These are phyloP conservation scores for Candida sp. DNA, from an alignment of 1,139 yeast genomes.

Conservation along the genomic window DNA sequence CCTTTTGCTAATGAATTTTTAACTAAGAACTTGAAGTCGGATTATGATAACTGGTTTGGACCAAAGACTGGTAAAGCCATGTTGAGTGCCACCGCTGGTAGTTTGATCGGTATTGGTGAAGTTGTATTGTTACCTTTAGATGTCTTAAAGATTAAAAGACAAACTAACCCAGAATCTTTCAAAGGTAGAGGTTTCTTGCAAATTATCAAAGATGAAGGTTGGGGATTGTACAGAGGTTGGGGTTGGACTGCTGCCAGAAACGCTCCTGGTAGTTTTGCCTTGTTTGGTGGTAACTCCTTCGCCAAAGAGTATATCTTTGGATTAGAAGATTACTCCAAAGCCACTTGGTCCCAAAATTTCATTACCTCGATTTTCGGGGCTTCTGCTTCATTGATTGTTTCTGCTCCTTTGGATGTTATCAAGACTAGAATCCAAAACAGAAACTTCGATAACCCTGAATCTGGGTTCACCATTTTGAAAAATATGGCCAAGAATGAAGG, in stretches of 20 bases:
- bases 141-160: constrained; percentile 96
- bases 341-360: constrained; percentile 95
- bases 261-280: constrained; percentile 97
- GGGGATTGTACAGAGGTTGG: constrained; percentile 96
- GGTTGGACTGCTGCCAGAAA: constrained; percentile 99
- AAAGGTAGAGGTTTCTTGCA: constrained; percentile 94
- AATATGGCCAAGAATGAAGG: constrained; percentile 94
- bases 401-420: constrained; percentile 97
- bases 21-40: constrained; percentile 65
- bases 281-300: constrained; percentile 98
- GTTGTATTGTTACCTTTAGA: constrained; percentile 93
- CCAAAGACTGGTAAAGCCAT: constrained; percentile 95
- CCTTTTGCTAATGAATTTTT: constrained; percentile 96
- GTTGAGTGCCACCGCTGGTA: constrained; percentile 97
- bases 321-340: constrained; percentile 78
- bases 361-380: constrained; percentile 98
- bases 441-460: constrained; percentile 93
- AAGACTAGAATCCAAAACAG: constrained; percentile 98
- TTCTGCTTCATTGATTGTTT: constrained; percentile 91
- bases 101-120: constrained; percentile 96
- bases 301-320: constrained; percentile 96
- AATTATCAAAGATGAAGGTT: constrained; percentile 87
- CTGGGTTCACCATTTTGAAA: constrained; percentile 88
- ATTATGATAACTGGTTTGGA: constrained; percentile 78
- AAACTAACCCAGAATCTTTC: constrained; percentile 98